Conservation (phyloP, 164 flowering plant species). For the Aristolochia contorta region DNA sequence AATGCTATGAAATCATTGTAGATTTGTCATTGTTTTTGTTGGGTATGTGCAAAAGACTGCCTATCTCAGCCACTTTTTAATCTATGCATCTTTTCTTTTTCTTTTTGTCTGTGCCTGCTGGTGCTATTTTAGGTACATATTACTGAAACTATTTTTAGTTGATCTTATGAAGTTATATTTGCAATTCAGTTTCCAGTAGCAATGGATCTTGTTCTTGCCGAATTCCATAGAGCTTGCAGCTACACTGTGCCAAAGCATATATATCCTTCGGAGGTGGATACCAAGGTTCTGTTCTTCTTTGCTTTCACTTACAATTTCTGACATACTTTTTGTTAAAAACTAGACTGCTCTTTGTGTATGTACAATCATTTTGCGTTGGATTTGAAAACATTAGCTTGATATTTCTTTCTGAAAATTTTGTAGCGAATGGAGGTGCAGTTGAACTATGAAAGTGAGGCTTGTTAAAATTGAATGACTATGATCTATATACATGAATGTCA, state of each 20-base stretch:
- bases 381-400: background rate
- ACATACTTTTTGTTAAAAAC: background rate
- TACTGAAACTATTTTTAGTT: background rate
- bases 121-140: too few relatives aligned
- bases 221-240: conserved; percentile 75
- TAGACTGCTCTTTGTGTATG: background rate
- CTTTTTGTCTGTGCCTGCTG: too few relatives aligned
- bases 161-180: conserved; percentile 5
- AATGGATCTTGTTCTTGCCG: conserved; percentile 81
- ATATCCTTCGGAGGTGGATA: conserved; percentile 46
- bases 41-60: too few relatives aligned
- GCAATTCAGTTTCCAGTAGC: conserved; percentile 50
- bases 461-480: too few relatives aligned
- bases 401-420: too few relatives aligned
- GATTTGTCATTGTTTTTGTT: too few relatives aligned
- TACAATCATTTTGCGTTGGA: background rate
- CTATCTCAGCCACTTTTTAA: too few relatives aligned
- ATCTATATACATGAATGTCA: too few relatives aligned
- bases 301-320: background rate
- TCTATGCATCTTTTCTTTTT: too few relatives aligned
- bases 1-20: too few relatives aligned
- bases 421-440: too few relatives aligned
- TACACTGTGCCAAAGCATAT: conserved; percentile 91
- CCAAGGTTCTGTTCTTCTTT: background rate
- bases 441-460: too few relatives aligned